Conservation (phyloP, 1,284 basidiomycete species). For the Mycosarcoma mackinlayi region DNA sequence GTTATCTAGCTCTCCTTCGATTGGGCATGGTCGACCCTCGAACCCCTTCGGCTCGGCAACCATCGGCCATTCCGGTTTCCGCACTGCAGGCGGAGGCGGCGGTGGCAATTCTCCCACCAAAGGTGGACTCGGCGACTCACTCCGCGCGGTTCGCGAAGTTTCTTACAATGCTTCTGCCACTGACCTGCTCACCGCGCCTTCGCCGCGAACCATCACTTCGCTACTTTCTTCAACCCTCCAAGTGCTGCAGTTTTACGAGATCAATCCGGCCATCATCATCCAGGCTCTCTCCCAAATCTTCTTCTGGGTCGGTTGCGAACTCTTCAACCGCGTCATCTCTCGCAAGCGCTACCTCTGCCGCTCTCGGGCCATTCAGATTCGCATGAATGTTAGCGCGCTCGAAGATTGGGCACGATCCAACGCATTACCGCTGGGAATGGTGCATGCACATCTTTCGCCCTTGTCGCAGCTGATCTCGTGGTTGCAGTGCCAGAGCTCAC, state of each 20-base stretch:
- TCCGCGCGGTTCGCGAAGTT: slow-evolving; percentile 37
- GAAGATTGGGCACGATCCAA: slow-evolving; percentile 91
- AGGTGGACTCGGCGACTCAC: slow-evolving; percentile 21
- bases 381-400: slow-evolving; percentile 83
- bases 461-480: slow-evolving; percentile 86
- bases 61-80: slow-evolving; percentile 25
- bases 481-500: slow-evolving; percentile 76
- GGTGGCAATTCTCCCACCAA: slow-evolving; percentile 27
- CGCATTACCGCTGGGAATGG: slow-evolving; percentile 82
- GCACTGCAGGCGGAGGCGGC: slow-evolving; percentile 3
- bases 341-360: slow-evolving; percentile 94
- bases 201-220: slow-evolving; percentile 77
- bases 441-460: slow-evolving; percentile 80
- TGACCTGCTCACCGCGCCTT: slow-evolving; percentile 48
- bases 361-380: slow-evolving; percentile 87
- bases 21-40: slow-evolving; percentile 34
- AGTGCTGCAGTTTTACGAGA: slow-evolving; percentile 84
- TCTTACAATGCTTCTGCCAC: slow-evolving; percentile 44
- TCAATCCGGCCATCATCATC: slow-evolving; percentile 88
- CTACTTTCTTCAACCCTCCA: slow-evolving; percentile 89
- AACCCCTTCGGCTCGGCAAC: slow-evolving; percentile 21
- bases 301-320: slow-evolving; percentile 85
- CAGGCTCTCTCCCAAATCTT: slow-evolving; percentile 95
- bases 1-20: slow-evolving; percentile 25
- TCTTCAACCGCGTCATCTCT: slow-evolving; percentile 95